Conservation (phyloP, 257 asterid species). For the Solanum bukasovii region DNA sequence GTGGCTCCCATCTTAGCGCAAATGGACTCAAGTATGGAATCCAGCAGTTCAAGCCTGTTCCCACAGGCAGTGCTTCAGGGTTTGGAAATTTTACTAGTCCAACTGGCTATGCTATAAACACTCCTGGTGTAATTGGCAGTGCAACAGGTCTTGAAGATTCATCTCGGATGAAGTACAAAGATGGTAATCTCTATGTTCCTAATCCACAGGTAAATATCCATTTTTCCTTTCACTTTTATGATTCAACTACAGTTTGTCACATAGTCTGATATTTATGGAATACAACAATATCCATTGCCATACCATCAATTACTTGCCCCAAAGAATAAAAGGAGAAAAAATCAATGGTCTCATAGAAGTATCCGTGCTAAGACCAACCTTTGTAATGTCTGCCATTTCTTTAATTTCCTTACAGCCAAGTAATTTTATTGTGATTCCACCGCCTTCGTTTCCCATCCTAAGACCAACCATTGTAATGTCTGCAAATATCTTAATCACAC, state of each 20-base stretch:
- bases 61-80: constrained; percentile 59
- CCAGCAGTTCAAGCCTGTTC: constrained; percentile 80
- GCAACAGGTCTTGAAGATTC: constrained; percentile 79
- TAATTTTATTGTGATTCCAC: neutral
- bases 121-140: constrained; percentile 73
- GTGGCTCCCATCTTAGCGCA: constrained; percentile 55
- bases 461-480: neutral
- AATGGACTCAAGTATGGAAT: constrained; percentile 75
- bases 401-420: neutral
- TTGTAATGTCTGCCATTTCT: no score
- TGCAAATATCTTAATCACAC: neutral
- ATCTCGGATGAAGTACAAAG: constrained; percentile 81
- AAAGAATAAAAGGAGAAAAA: neutral
- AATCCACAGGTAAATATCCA: constrained; percentile 66
- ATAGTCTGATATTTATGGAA: neutral
- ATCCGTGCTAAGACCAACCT: no score
- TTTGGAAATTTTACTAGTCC: constrained; percentile 73
- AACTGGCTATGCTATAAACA: constrained; percentile 67
- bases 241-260: neutral
- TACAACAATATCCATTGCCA: neutral
- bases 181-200: constrained; percentile 55
- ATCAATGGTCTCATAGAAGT: neutral
- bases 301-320: neutral
- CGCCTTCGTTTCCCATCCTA: neutral
- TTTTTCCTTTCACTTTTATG: neutral